Conservation (phyloP, 2,329 filamentous ascomycete species). For the Lasiodiplodia citricola region DNA sequence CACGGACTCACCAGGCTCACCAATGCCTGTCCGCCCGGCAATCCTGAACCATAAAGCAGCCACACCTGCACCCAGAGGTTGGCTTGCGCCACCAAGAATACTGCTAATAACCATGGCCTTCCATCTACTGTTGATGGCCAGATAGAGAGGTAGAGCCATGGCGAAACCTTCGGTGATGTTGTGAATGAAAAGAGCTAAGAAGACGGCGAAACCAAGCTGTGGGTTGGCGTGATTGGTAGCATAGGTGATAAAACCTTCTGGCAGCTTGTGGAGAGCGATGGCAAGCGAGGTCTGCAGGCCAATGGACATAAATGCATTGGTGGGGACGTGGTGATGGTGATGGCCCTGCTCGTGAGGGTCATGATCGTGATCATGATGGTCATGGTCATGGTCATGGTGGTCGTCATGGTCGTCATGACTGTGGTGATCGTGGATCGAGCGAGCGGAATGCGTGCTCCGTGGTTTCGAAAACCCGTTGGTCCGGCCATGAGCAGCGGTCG, state of each 20-base stretch:
- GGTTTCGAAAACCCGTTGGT: slow-evolving; percentile 20
- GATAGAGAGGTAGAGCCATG: slow-evolving; percentile 89
- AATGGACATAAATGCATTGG: slow-evolving; percentile 91
- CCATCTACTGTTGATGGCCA: slow-evolving; percentile 80
- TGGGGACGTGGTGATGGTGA: slow-evolving; percentile 94
- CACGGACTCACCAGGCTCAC: slow-evolving; percentile 59
- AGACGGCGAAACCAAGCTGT: slow-evolving; percentile 84
- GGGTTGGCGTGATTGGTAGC: slow-evolving; percentile 97
- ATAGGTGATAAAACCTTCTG: slow-evolving; percentile 86
- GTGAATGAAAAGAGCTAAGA: slow-evolving; percentile 95
- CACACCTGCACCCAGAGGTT: slow-evolving; percentile 83
- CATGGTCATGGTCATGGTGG: slow-evolving; percentile 29
- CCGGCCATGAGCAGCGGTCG: slow-evolving; percentile 24
- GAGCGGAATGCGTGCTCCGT: slow-evolving; percentile 7
- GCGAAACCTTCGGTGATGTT: slow-evolving; percentile 98
- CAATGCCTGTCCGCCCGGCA: slow-evolving; percentile 56
- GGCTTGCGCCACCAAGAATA: slow-evolving; percentile 81
- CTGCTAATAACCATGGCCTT: slow-evolving; percentile 86
- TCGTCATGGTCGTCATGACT: slow-evolving; percentile 26
- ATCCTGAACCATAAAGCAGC: slow-evolving; percentile 87
- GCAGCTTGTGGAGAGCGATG: slow-evolving; percentile 94
- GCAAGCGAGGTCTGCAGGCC: slow-evolving; percentile 96
- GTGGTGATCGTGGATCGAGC: slow-evolving; percentile 18
- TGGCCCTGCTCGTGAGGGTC: slow-evolving; percentile 28
- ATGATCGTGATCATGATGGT: slow-evolving; percentile 30